Evolutionary conservation across 495 filamentous ascomycete genomes (phyloP).

Genomic region (Lepraria neglecta): DNA sequence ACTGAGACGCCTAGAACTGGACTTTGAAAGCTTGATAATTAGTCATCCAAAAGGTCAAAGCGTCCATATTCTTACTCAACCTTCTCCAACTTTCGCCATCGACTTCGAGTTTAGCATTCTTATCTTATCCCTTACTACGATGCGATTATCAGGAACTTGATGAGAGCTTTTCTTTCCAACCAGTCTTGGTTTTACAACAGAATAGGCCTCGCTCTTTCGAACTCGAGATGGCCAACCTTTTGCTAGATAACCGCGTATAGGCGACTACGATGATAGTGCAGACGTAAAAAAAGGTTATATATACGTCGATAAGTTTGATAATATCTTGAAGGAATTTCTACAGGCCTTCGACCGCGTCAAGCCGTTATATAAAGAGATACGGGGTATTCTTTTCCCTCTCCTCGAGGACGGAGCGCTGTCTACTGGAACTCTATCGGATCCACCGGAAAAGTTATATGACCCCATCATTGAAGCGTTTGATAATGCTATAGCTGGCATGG

Average conservation of each 20-base stretch:
- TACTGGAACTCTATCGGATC: neutral
- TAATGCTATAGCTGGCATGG: constrained; percentile 17
- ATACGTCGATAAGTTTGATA: neutral
- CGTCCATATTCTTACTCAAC: no score
- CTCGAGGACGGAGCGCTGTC: neutral
- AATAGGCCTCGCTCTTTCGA: constrained; percentile 13
- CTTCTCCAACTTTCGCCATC: no score
- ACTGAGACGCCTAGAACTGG: no score
- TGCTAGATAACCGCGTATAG: constrained; percentile 8
- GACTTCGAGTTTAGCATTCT: no score
- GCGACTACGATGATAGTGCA: neutral
- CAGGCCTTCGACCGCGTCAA: neutral
- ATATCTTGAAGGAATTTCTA: neutral
- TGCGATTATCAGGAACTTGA: no score
- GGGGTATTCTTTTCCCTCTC: neutral
- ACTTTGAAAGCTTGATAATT: no score
- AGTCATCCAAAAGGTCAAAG: no score
- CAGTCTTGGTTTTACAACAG: no score
- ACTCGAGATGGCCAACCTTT: constrained; percentile 20
- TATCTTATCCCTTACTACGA: no score
- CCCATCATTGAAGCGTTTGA: constrained; percentile 18
- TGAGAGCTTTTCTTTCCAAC: no score
- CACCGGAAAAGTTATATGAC: constrained; percentile 16
- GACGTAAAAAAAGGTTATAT: neutral
- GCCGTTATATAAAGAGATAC: neutral